Conservation (phyloP, 2,329 filamentous ascomycete species). For the Ceratocystis cubensis region DNA sequence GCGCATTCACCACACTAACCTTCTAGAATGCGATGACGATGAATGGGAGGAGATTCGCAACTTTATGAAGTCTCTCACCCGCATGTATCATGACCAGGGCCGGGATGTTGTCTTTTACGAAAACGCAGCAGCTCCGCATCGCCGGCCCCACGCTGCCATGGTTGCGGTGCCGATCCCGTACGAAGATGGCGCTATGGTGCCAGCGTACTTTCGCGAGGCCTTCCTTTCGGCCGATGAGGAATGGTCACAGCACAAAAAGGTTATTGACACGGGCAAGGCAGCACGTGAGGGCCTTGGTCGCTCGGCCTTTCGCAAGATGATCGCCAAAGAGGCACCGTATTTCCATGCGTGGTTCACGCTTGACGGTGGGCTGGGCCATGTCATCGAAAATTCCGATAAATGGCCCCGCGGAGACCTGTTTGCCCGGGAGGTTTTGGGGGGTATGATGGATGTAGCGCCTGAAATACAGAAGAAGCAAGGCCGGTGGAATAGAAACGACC, state of each 20-base stretch:
- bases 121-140: constrained; percentile 71
- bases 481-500: constrained; percentile 60
- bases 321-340: constrained; percentile 96
- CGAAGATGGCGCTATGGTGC: constrained; percentile 77
- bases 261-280: constrained; percentile 70
- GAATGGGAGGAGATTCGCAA: constrained; percentile 99
- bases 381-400: constrained; percentile 71
- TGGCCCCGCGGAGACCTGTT: constrained; percentile 93
- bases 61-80: constrained; percentile 93
- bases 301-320: constrained; percentile 63
- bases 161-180: constrained; percentile 79
- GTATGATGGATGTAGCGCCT: constrained; percentile 73
- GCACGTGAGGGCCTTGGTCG: constrained; percentile 60
- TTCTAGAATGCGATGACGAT: constrained; percentile 96
- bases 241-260: constrained; percentile 89
- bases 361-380: constrained; percentile 81
- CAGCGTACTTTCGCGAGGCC: constrained; percentile 90
- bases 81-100: constrained; percentile 88
- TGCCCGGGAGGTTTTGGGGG: constrained; percentile 79
- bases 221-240: constrained; percentile 80
- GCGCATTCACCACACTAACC: constrained; percentile 71
- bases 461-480: constrained; percentile 85
- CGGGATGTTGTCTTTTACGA: constrained; percentile 95
- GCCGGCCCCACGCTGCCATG: constrained; percentile 74
- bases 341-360: constrained; percentile 95